Evolutionary conservation across 768 basidiomycete species (phyloP).

Genomic region (Goffeauzyma gilvescens): DNA sequence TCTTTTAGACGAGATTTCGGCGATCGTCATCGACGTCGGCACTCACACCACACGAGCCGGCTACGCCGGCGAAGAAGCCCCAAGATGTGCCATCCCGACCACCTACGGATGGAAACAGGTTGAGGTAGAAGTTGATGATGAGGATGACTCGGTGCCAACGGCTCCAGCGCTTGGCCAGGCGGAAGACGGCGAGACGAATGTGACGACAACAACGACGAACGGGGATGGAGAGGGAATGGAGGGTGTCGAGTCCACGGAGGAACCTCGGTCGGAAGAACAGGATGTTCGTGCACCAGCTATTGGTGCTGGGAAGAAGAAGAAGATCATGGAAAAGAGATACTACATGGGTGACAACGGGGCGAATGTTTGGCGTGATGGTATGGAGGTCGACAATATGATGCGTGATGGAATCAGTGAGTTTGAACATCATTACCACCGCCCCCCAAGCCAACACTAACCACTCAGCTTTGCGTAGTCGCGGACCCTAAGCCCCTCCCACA

Average conservation of each 20-base stretch:
- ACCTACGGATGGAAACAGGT: constrained; percentile 55
- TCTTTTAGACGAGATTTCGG: constrained; percentile 75
- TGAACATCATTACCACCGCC: too few relatives aligned
- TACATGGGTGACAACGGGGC: constrained; percentile 76
- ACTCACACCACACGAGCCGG: constrained; percentile 75
- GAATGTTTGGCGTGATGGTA: constrained; percentile 70
- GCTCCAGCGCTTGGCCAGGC: constrained; percentile 20
- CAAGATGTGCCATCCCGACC: constrained; percentile 77
- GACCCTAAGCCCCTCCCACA: constrained; percentile 28
- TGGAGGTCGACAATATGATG: constrained; percentile 72
- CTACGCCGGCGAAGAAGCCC: constrained; percentile 91
- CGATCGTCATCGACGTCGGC: constrained; percentile 87
- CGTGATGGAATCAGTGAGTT: constrained; percentile 59
- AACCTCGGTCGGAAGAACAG: not conserved
- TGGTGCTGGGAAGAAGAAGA: constrained; percentile 23
- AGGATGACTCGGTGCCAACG: constrained; percentile 8
- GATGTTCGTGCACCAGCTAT: not conserved
- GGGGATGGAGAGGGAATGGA: not conserved
- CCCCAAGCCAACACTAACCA: too few relatives aligned
- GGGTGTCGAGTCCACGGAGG: not conserved
- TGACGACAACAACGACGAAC: not conserved
- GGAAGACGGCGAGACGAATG: not conserved
- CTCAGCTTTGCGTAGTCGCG: constrained; percentile 17
- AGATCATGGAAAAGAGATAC: constrained; percentile 38
- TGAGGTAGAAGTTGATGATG: constrained; percentile 12